Base-by-base conservation (phyloP, 331 rosid genomes). In the Stylosanthes scabra region DNA sequence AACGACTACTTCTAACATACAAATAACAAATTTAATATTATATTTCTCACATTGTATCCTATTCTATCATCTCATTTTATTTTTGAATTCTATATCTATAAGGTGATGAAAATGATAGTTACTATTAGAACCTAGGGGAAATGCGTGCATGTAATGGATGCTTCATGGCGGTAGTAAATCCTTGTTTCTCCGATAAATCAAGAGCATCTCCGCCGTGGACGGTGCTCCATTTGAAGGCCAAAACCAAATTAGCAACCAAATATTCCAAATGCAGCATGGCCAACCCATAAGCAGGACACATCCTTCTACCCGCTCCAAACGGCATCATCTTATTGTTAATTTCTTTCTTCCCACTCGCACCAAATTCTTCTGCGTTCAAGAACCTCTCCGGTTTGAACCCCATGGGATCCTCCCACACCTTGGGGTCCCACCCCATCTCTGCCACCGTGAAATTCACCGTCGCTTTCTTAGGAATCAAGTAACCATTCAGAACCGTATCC, bases 191-290 rank as follows among this genome's bases (percentile, higher is more conserved):
- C 13, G 71, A 52, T 11, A 74, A 50, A 74, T 63, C 78, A 25
- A 51, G 46, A 0, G 0, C 16, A 10, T 3, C 60, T 28, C 40
- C 72, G 16, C 1, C 25, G 0, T 11, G 0, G 28, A 13, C 25
- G 42, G 15, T 9, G 29, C 66, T 75, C 80, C 80, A 66, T 44
- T 75, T 52, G 66, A 75, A 75, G 5, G 11, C 58, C 61, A 51
- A 66, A 66, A 66, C 54, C 68, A 75, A 57, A 11, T 75, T 75
- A 0, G 80, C 74, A 16, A 75, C 74, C 34, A 75, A 75, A 20
- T 57, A 75, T 46, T 66, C 54, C 60, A 75, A 46, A 66, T 75
- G 74, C 3, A 45, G 61, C 68, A 66, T 29, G 2, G 80, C 74
- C 12, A 57, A 29, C 15, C 41, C 29, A 25, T 64, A 55, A 1